A percentile compares a stretch with the other conserved stretches of the same genome.
These are phyloP conservation scores for Solanum dulcamara DNA, from an alignment of 257 asterid genomes.

Conservation along the genomic window DNA sequence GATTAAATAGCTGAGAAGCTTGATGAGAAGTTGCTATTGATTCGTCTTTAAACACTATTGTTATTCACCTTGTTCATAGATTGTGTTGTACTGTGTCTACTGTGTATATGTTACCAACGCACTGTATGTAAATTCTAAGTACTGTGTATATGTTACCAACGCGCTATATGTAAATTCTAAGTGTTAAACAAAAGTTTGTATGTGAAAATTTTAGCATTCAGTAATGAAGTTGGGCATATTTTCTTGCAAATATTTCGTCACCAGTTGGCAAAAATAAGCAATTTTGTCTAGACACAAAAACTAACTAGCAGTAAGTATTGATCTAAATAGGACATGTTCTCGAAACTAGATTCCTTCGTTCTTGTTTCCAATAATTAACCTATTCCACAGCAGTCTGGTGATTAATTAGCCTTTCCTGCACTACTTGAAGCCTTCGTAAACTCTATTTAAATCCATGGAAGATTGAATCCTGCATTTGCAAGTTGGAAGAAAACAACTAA, in stretches of 20 bases:
- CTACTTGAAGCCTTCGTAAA: no score
- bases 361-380: no score
- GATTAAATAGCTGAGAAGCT: not conserved
- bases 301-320: not conserved
- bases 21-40: not conserved
- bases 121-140: not conserved
- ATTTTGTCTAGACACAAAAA: not conserved
- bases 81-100: not conserved
- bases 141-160: not conserved
- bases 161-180: not conserved
- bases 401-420: no score
- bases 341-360: no score
- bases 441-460: no score
- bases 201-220: not conserved
- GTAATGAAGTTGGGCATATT: not conserved
- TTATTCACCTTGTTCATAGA: not conserved
- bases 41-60: not conserved
- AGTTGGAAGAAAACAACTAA: no score
- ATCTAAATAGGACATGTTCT: no score
- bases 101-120: not conserved
- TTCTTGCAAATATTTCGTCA: not conserved
- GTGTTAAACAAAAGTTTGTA: not conserved
- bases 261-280: not conserved
- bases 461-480: no score
- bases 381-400: no score